Evolutionary conservation across 2,329 filamentous ascomycete genomes (phyloP), one percentile per base, ranked within the genome.

Genomic region (Fusarium verrucosum): DNA sequence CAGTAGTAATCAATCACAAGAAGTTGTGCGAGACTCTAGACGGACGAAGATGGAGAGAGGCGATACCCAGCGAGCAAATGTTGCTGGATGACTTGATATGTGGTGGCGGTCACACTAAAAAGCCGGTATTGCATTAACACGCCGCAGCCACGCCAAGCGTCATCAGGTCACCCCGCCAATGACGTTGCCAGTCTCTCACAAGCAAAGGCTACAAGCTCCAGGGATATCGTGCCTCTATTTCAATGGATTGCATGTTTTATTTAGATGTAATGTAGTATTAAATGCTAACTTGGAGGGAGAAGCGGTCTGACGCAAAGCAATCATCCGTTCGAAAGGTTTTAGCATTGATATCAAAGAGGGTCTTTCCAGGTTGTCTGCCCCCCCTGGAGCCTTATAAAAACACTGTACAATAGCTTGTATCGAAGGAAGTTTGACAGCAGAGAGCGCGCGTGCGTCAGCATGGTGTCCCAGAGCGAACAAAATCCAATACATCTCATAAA

Each of bases 91-190:
- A 66, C 63, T 38, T 23, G 4, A 4, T 8, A 16, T 6, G 8
- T 5, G 10, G 6, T 1, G 6, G 1, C 10, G 1, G 1, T 17
- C 7, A 0, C 14, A 9, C 8, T 13, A 13, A 5, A 9, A 20
- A 20, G 4, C 5, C 13, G 17, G 64, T 67, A 65, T 28, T 22
- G 3, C 16, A 37, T 50, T 67, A 67, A 50, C 64, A 10, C 16
- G 10, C 26, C 32, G n/a, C 32, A 61, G 30, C 37, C 40, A 50
- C 54, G 32, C 17, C 17, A 47, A 60, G 50, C 64, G 64, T 67
- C 64, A 67, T 67, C 64, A 42, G 57, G 60, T 70, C 70, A 70
- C 70, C 70, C 70, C 70, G 68, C 70, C 70, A 73, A 72, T 72
- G 70, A 72, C 70, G 70, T 72, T 72, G 55, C 62, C 36, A 30